Evolutionary conservation across 805 yeast genomes (phyloP).

Genomic region (Teunomyces aglyptinius): DNA sequence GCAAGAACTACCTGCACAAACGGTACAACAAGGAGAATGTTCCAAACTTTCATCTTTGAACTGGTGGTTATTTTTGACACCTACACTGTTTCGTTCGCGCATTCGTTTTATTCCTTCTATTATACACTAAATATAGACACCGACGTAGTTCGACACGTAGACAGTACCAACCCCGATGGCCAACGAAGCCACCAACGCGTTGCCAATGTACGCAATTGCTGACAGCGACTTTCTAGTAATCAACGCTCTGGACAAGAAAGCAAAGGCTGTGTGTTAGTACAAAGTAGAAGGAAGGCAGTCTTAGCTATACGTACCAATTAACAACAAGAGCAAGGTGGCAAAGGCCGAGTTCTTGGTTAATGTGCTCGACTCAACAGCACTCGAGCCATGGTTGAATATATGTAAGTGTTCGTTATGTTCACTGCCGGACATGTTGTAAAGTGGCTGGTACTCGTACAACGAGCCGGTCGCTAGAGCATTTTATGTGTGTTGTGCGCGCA

Average conservation of each 20-base stretch:
- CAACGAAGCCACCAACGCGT: conserved; percentile 34
- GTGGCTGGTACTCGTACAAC: neutral
- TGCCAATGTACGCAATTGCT: conserved; percentile 22
- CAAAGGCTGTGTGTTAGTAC: conserved; percentile 28
- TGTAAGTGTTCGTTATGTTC: conserved; percentile 26
- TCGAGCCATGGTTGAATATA: conserved; percentile 19
- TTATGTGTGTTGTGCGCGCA: neutral
- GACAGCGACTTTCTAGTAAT: conserved; percentile 25
- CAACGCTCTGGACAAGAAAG: conserved; percentile 27
- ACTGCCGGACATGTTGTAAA: conserved; percentile 19
- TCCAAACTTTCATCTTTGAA: conserved; percentile 4
- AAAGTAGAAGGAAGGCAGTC: neutral
- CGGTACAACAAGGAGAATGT: conserved; percentile 2
- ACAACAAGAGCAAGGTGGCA: conserved; percentile 20
- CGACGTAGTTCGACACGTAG: conserved; percentile 41
- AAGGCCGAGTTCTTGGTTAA: conserved; percentile 17
- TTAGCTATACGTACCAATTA: conserved; percentile 23
- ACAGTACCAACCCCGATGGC: conserved; percentile 38
- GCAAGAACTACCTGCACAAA: conserved; percentile 8
- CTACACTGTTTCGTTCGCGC: neutral
- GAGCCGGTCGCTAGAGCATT: too few species aligned
- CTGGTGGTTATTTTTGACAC: neutral
- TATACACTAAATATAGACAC: conserved; percentile 37
- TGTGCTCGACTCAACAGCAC: conserved; percentile 21
- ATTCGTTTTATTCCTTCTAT: neutral